Base-by-base conservation (phyloP, 1,284 basidiomycete species). In the Puccinia novopanici region DNA sequence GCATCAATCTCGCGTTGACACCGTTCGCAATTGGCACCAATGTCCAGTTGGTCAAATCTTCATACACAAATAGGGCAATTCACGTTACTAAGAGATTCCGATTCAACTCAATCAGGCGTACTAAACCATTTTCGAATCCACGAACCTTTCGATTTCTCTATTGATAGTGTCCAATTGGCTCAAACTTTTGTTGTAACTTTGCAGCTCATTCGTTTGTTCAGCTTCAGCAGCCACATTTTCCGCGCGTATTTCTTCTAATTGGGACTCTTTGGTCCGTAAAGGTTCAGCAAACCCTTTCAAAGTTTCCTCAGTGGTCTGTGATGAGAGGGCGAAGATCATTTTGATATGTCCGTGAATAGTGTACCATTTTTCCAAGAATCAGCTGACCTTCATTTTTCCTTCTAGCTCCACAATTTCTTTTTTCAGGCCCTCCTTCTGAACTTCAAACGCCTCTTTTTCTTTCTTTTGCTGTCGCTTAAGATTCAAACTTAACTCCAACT, bases 231-330 rank as follows among this genome's bases (percentile, higher is more conserved):
- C 84, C 74, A 88, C 88, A 81, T 90, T 85, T 65, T 90, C 90
- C 1, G 86, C 86, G 82, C 91, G 89, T n/a, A 87, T 85, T 73
- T 87, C 86, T 79, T 89, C 87, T 81, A 91, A 88, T 79, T 91
- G 90, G 68, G 87, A 87, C 81, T 93, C 90, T 45, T 93, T 88
- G 34, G 87, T 87, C 68, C 91, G 89, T 48, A 93, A 91, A 0
- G 93, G 93, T 0, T 87, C 89, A 81, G 90, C 89, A 10, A 90
- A 89, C 63, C 90, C 90, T 27, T 87, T 85, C 54, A 94, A 89
- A 83, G 89, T 89, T 17, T 84, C 86, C 50, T 93, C 92, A 37
- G 92, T 85, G 65, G 89, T 90, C 92, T 93, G 78, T 30, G n/a
- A 63, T 22, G 37, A 9, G 61, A 40, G 17, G n/a, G 30, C 52